Evolutionary conservation across 2,329 filamentous ascomycete genomes (phyloP).

Genomic region (Fusarium nematophilum): DNA sequence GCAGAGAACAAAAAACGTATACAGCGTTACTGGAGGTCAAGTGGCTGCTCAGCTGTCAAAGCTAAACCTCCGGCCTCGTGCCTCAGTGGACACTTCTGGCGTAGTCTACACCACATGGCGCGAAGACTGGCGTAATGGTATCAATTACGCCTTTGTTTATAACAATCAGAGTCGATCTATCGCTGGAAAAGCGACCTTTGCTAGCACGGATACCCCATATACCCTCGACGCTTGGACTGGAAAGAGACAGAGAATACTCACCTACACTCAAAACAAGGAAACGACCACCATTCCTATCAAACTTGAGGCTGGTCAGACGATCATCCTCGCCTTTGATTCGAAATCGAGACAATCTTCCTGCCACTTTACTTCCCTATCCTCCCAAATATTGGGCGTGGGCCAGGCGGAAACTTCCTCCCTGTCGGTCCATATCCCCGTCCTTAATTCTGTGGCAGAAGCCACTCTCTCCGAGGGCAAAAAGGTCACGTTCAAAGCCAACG

Average conservation of each 20-base stretch:
- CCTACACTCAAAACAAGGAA: too few relatives aligned
- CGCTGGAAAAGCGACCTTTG: neutral
- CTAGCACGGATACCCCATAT: slow-evolving; percentile 1
- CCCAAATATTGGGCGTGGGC: too few relatives aligned
- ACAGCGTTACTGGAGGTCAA: neutral
- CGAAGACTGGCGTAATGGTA: neutral
- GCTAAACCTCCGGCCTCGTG: neutral
- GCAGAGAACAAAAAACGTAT: neutral
- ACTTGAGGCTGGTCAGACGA: too few relatives aligned
- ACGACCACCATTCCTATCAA: too few relatives aligned
- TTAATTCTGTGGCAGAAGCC: too few relatives aligned
- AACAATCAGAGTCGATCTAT: neutral
- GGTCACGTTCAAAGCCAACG: neutral
- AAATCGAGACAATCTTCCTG: too few relatives aligned
- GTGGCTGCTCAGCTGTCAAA: neutral
- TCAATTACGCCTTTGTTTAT: slow-evolving; percentile 6
- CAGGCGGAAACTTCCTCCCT: too few relatives aligned
- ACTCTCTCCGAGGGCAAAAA: too few relatives aligned
- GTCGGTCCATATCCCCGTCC: too few relatives aligned
- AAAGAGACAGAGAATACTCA: too few relatives aligned
- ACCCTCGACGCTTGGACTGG: slow-evolving; percentile 9
- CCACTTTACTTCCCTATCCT: too few relatives aligned
- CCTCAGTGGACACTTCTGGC: neutral
- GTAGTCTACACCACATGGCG: slow-evolving; percentile 4
- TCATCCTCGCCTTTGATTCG: too few relatives aligned